These are phyloP conservation scores for Primulina tabacum DNA, from an alignment of 257 asterid genomes.

Conservation along the genomic window DNA sequence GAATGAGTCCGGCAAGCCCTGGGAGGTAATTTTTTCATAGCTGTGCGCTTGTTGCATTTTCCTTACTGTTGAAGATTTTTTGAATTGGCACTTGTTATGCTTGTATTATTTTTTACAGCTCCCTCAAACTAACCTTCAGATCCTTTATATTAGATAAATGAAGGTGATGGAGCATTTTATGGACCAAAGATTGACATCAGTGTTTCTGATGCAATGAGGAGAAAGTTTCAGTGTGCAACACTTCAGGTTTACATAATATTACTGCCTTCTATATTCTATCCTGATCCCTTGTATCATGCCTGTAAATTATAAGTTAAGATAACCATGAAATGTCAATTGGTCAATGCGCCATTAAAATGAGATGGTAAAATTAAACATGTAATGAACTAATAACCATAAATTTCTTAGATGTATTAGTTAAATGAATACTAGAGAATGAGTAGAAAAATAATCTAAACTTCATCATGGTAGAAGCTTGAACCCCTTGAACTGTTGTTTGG, in stretches of 20 bases:
- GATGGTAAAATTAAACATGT: not conserved
- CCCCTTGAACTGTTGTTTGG: not conserved
- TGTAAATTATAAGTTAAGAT: not conserved
- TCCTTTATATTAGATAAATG: constrained; percentile 56
- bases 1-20: constrained; percentile 85
- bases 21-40: constrained; percentile 66
- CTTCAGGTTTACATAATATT: constrained; percentile 58
- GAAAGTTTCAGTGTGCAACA: constrained; percentile 96
- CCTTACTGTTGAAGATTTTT: not conserved
- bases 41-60: constrained; percentile 1
- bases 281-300: not conserved
- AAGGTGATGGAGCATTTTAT: constrained; percentile 96
- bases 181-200: constrained; percentile 95
- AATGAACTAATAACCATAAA: not conserved
- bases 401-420: not conserved
- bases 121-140: constrained; percentile 27
- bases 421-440: not conserved
- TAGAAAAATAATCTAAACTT: not conserved
- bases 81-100: constrained; percentile 4
- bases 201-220: constrained; percentile 92
- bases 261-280: constrained; percentile 12
- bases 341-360: not conserved
- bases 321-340: not conserved
- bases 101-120: constrained; percentile 7
- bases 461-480: constrained; percentile 11